Conservation (phyloP, 2,329 filamentous ascomycete species). For the Fusarium nurragi region DNA sequence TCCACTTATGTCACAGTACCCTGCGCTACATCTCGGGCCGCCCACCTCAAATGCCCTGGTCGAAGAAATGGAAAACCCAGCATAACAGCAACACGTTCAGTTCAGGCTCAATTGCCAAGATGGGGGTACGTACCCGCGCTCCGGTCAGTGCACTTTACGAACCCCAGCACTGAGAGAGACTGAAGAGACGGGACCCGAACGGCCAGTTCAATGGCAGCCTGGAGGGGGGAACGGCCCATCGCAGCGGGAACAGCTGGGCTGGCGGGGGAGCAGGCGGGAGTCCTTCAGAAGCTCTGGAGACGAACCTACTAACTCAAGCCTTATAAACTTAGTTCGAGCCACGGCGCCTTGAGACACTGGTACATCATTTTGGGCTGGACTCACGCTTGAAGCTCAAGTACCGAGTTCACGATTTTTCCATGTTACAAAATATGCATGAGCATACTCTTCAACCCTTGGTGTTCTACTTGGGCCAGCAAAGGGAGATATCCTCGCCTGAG, state of each 20-base stretch:
- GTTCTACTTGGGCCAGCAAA: constrained; percentile 9
- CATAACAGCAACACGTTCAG: constrained; percentile 17
- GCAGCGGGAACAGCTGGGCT: constrained; percentile 8
- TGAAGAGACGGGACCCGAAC: constrained; percentile 1
- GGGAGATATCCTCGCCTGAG: constrained; percentile 18
- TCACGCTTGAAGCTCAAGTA: constrained; percentile 7
- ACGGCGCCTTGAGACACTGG: not conserved
- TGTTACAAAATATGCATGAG: constrained; percentile 17
- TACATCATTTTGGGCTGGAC: constrained; percentile 2
- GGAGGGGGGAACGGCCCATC: not conserved
- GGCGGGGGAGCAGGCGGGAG: constrained; percentile 1
- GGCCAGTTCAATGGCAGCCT: constrained; percentile 4
- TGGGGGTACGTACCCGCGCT: constrained; percentile 34
- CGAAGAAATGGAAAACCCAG: constrained; percentile 34
- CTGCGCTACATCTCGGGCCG: constrained; percentile 13
- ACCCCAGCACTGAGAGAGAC: constrained; percentile 22
- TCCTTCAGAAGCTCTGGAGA: constrained; percentile 5
- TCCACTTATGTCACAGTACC: constrained; percentile 15
- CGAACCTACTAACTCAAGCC: constrained; percentile 22
- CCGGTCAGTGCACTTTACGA: constrained; percentile 29
- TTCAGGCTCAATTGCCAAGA: constrained; percentile 30
- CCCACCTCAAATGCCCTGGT: constrained; percentile 31
- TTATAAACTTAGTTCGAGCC: constrained; percentile 29
- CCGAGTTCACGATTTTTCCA: not conserved
- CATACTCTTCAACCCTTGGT: not conserved